phyloP scores from a whole-genome alignment of 441 rosid species.

The Metrosideros polymorpha region DNA sequence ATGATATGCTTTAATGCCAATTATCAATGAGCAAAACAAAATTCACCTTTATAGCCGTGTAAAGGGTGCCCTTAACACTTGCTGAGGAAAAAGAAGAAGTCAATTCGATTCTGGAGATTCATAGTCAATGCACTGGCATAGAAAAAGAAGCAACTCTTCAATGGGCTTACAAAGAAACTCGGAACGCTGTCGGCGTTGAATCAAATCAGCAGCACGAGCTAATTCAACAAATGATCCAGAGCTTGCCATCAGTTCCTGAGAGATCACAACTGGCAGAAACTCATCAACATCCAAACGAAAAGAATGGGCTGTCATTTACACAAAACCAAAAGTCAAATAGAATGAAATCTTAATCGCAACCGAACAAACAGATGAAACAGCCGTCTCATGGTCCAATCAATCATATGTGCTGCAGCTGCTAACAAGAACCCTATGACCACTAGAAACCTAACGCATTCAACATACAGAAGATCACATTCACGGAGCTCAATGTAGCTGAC shows the following conservation, averaged over 20 bases:
- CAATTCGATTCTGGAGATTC: not conserved
- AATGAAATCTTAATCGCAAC: not conserved
- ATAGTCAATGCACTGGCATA: not conserved
- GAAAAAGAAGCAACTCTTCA: not conserved
- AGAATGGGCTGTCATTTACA: not conserved
- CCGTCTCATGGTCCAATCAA: not conserved
- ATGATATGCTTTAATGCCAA: not conserved
- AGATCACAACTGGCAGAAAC: conserved; percentile 42
- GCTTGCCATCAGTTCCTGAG: conserved; percentile 57
- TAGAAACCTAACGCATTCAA: not conserved
- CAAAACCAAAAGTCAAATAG: not conserved
- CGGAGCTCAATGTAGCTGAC: not conserved
- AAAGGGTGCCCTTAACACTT: conserved; percentile 41
- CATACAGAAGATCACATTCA: not conserved
- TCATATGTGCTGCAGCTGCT: not conserved
- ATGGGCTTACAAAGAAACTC: conserved; percentile 57
- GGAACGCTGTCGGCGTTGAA: conserved; percentile 79
- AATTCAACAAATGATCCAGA: conserved; percentile 44
- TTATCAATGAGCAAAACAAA: not conserved
- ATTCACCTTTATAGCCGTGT: conserved; percentile 40
- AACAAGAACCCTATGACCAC: not conserved
- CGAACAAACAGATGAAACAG: not conserved
- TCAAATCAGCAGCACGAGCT: conserved; percentile 80
- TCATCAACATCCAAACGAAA: conserved; percentile 24
- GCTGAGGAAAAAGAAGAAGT: conserved; percentile 34